Conservation (phyloP, 2,329 filamentous ascomycete species). For the Zymoseptoria tritici region DNA sequence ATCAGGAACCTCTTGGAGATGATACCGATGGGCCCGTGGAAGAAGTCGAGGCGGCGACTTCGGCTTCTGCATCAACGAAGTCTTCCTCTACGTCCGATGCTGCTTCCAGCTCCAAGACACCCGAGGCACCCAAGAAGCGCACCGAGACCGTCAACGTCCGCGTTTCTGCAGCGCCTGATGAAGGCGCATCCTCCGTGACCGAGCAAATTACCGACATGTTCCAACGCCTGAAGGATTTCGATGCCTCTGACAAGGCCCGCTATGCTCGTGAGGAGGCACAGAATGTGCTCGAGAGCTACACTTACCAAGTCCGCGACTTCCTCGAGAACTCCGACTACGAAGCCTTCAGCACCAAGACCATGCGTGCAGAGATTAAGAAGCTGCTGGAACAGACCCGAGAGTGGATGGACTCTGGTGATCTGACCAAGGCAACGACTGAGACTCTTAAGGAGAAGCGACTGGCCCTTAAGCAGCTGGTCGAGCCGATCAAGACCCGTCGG, state of each 20-base stretch:
- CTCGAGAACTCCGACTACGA: conserved; percentile 71
- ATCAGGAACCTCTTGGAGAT: conserved; percentile 63
- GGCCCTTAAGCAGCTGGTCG: conserved; percentile 67
- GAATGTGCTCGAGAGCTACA: conserved; percentile 89
- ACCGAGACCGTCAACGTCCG: conserved; percentile 47
- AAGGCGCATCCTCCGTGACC: conserved; percentile 50
- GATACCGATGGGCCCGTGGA: conserved; percentile 37
- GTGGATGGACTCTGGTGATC: conserved; percentile 73
- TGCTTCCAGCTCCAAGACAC: conserved; percentile 35
- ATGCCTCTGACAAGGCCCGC: conserved; percentile 73
- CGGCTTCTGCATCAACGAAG: conserved; percentile 28
- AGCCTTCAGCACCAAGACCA: conserved; percentile 59
- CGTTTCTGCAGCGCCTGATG: conserved; percentile 38
- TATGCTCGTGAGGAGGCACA: conserved; percentile 73
- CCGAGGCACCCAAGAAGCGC: conserved; percentile 43
- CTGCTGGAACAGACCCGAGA: conserved; percentile 66
- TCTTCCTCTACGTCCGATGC: conserved; percentile 36
- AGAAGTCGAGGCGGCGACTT: conserved; percentile 32
- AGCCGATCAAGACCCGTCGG: conserved; percentile 67
- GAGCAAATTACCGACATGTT: conserved; percentile 55
- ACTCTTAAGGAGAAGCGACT: conserved; percentile 70
- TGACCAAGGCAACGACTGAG: conserved; percentile 65
- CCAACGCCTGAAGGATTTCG: conserved; percentile 69
- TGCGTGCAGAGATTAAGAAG: conserved; percentile 59
- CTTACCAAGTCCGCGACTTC: conserved; percentile 79